Evolutionary conservation across 2,329 filamentous ascomycete genomes (phyloP), one percentile per base, ranked within the genome.

Genomic region (Calonectria montana): DNA sequence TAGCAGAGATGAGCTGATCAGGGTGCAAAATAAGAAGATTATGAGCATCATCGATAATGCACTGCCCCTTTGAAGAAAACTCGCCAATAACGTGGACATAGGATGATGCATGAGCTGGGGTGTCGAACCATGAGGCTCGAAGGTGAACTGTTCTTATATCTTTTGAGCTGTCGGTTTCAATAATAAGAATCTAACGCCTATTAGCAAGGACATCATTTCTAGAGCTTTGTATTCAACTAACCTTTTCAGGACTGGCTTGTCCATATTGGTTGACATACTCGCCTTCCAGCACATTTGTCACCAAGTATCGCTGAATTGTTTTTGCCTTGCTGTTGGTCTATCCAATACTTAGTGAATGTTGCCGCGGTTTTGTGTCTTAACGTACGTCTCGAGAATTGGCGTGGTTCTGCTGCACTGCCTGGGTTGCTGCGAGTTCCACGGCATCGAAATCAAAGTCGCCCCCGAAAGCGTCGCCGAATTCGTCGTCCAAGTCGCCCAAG

Each of bases 1-100:
- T 98, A 3, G 97, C 94, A 2, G 97, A 98, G 65, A 99, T 93
- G 39, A 99, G 89, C 83, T 98, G 96, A 80, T 99, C 97, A 0
- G 97, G 97, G 80, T 99, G 96, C 16, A 99, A 85, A 69, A 99
- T 95, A 63, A 99, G 86, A 82, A 98, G 93, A 78, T 96, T 95
- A 62, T 93, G 88, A 3, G 89, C 87, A 81, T 98, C 95, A 80
- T 97, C 94, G 73, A 98, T 89, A 57, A 97, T 85, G 81, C 96
- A 97, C 81, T 92, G 91, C 2, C 94, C 94, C 18, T 86, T 88
- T 1, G 84, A 76, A 70, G 93, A 89, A 78, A 97, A 98, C 4
- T 90, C 85, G 35, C 96, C 96, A 74, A 97, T 94, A 70, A 99
- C 87, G 81, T 99, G 96, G 47, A 98, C 92, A 80, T 94, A 96